phyloP scores from a whole-genome alignment of 495 filamentous ascomycete genomes.

The Glarea lozoyensis region DNA sequence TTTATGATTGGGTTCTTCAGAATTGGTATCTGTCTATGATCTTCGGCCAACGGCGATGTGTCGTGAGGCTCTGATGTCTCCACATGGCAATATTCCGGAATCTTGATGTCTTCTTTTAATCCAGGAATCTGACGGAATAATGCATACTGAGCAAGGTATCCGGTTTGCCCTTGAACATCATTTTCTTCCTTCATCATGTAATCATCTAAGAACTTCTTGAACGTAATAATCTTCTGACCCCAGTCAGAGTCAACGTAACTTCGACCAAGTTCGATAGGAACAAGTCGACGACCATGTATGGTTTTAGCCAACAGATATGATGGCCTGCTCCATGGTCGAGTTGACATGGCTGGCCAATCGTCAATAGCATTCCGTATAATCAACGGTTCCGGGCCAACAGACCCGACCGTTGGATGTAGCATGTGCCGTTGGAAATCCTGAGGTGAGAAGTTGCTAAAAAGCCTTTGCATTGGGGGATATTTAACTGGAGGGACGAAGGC shows the following conservation, averaged over 20 bases:
- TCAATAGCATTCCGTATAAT: slow-evolving; percentile 55
- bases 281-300: slow-evolving; percentile 64
- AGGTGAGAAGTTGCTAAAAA: slow-evolving; percentile 42
- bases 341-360: slow-evolving; percentile 73
- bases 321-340: slow-evolving; percentile 59
- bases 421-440: slow-evolving; percentile 60
- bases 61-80: slow-evolving; percentile 40
- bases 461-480: too few species aligned
- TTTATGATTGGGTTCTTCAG: slow-evolving; percentile 55
- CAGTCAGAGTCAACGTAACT: slow-evolving; percentile 82
- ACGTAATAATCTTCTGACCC: slow-evolving; percentile 75
- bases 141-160: slow-evolving; percentile 86
- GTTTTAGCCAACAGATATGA: slow-evolving; percentile 70
- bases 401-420: slow-evolving; percentile 1
- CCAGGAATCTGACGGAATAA: slow-evolving; percentile 75
- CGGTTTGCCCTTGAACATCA: background rate
- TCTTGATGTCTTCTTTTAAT: slow-evolving; percentile 63
- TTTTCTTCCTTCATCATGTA: slow-evolving; percentile 36
- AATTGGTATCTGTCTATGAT: slow-evolving; percentile 9
- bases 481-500: too few species aligned
- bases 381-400: slow-evolving; percentile 44
- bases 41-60: slow-evolving; percentile 38
- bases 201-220: slow-evolving; percentile 59
- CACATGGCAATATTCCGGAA: slow-evolving; percentile 84
- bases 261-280: slow-evolving; percentile 84